Conservation (phyloP, 2,329 filamentous ascomycete species). For the Colletotrichum agaves region DNA sequence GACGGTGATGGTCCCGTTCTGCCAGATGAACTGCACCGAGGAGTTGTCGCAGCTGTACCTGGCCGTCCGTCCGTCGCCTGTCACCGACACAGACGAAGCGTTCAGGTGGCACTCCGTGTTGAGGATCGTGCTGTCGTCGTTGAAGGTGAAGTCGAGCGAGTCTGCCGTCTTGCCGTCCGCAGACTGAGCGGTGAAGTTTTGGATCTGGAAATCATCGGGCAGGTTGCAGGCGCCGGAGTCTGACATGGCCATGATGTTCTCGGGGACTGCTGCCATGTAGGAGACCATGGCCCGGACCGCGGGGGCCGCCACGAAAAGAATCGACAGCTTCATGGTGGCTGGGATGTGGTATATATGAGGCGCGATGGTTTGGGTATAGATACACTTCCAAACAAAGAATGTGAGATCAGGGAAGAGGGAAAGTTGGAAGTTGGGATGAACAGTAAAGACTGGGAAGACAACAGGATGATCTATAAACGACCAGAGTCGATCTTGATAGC, state of each 20-base stretch:
- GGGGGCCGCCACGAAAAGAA: constrained; percentile 37
- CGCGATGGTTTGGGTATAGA: background rate
- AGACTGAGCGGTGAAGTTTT: constrained; percentile 49
- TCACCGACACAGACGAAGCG: constrained; percentile 51
- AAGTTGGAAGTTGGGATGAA: background rate
- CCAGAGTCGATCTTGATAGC: background rate
- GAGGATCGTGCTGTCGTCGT: constrained; percentile 52
- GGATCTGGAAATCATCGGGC: constrained; percentile 52
- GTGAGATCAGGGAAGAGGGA: background rate
- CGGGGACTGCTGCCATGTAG: constrained; percentile 39
- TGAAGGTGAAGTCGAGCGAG: constrained; percentile 53
- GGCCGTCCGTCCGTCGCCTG: constrained; percentile 44
- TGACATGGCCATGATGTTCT: constrained; percentile 32
- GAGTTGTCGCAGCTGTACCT: constrained; percentile 57
- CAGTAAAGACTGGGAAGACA: background rate
- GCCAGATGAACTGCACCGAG: constrained; percentile 57
- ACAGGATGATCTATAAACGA: constrained; percentile 13
- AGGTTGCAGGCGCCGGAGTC: constrained; percentile 46
- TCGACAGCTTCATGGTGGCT: constrained; percentile 33
- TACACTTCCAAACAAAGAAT: background rate
- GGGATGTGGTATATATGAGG: background rate
- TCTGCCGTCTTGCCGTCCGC: constrained; percentile 48
- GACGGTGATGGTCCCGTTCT: constrained; percentile 50
- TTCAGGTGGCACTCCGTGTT: constrained; percentile 57
- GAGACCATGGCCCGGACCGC: constrained; percentile 34